Percentiles rank a stretch among this genome's conserved stretches.
phyloP scores from a whole-genome alignment of 148 eudicot genomes.

The Rhododendron simsii region DNA sequence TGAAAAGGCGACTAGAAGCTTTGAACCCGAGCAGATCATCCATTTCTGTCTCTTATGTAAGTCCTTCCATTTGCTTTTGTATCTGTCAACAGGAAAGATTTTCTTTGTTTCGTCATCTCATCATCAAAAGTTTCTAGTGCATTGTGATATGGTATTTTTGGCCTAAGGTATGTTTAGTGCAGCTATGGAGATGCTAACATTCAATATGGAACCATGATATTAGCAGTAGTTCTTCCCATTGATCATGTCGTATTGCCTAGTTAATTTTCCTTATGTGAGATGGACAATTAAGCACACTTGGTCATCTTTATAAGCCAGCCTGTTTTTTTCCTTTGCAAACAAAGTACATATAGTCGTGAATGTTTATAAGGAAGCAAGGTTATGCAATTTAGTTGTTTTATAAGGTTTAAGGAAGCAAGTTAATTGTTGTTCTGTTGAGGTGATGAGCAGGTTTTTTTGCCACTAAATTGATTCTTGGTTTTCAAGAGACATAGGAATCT shows the following conservation, averaged over 20 bases:
- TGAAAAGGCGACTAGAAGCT: slow-evolving; percentile 84
- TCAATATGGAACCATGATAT: not conserved
- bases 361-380: not conserved
- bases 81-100: not conserved
- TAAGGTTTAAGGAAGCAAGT: no score
- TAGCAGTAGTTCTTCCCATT: not conserved
- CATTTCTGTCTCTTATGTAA: slow-evolving; percentile 32
- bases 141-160: not conserved
- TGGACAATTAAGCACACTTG: not conserved
- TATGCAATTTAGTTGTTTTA: not conserved
- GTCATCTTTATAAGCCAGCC: not conserved
- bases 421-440: not conserved
- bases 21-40: slow-evolving; percentile 78
- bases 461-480: not conserved
- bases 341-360: not conserved
- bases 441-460: not conserved
- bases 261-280: not conserved
- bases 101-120: not conserved
- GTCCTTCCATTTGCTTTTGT: slow-evolving; percentile 12
- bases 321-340: not conserved
- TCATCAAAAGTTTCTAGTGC: not conserved
- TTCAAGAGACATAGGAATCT: not conserved
- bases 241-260: not conserved
- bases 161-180: not conserved
- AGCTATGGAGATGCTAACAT: not conserved